Conservation (phyloP, 495 filamentous ascomycete genomes). For the Aspergillus heteromorphus region DNA sequence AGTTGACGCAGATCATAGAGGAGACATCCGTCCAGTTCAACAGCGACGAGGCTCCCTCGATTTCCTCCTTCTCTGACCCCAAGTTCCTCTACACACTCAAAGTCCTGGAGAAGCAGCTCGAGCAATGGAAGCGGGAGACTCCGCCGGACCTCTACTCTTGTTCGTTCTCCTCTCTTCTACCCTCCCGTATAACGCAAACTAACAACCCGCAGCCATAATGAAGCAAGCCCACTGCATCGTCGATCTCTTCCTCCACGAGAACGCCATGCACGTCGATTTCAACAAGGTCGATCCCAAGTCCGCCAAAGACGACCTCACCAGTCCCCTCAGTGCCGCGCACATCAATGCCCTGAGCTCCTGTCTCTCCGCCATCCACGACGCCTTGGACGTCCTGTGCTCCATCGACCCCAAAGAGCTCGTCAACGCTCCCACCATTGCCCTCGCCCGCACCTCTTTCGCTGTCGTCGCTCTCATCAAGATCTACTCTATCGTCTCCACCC, state of each 20-base stretch:
- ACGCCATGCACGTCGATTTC: conserved; percentile 70
- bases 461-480: conserved; percentile 85
- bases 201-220: conserved; percentile 19
- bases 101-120: conserved; percentile 69
- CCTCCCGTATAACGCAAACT: background rate
- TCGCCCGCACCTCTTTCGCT: conserved; percentile 76
- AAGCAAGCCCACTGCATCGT: conserved; percentile 42
- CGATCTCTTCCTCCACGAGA: conserved; percentile 81
- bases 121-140: conserved; percentile 57
- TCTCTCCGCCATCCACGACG: conserved; percentile 64
- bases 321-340: conserved; percentile 54
- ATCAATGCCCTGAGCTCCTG: conserved; percentile 69
- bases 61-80: conserved; percentile 63
- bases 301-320: conserved; percentile 22
- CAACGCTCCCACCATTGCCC: conserved; percentile 67
- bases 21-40: conserved; percentile 71
- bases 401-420: conserved; percentile 59
- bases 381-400: conserved; percentile 63
- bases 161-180: conserved; percentile 9
- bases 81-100: conserved; percentile 71
- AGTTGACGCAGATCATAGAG: conserved; percentile 73
- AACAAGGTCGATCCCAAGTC: conserved; percentile 33
- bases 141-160: conserved; percentile 38
- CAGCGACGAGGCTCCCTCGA: conserved; percentile 64
- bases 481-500: conserved; percentile 67